phyloP scores from a whole-genome alignment of 495 filamentous ascomycete species.

The Friedmanniomyces simplex region DNA sequence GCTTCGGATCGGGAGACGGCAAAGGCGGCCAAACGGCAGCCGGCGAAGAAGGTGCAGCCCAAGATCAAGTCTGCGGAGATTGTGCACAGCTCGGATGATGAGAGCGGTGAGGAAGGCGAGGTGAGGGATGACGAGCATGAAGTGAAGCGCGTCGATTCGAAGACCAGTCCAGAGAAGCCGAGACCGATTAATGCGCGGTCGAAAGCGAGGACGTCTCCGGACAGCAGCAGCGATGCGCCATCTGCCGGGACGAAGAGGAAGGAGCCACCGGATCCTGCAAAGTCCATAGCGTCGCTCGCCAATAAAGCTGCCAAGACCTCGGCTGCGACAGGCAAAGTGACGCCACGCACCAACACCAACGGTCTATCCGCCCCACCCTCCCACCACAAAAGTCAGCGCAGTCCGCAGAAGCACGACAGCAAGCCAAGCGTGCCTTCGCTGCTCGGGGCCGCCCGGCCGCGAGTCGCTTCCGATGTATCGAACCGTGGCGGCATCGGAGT shows the following conservation, averaged over 20 bases:
- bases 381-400: conserved; percentile 15
- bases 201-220: conserved; percentile 1
- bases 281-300: conserved; percentile 9
- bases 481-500: conserved; percentile 10
- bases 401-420: conserved; percentile 18
- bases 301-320: conserved; percentile 7
- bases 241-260: neutral
- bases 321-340: neutral
- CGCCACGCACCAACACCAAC: conserved; percentile 13
- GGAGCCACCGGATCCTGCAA: conserved; percentile 11
- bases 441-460: conserved; percentile 19
- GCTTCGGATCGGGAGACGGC: conserved; percentile 24
- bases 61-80: conserved; percentile 65
- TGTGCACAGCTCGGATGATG: conserved; percentile 66
- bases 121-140: conserved; percentile 4
- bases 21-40: conserved; percentile 18
- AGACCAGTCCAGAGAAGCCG: conserved; percentile 13
- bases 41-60: conserved; percentile 18
- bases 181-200: neutral
- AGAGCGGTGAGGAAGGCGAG: conserved; percentile 36
- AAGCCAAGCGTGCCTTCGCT: conserved; percentile 21
- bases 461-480: conserved; percentile 20
- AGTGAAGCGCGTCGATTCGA: conserved; percentile 5
- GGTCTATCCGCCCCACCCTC: conserved; percentile 16
- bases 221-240: neutral